phyloP scores from a whole-genome alignment of 345 rosid genomes.

The Cochlearia excelsa region DNA sequence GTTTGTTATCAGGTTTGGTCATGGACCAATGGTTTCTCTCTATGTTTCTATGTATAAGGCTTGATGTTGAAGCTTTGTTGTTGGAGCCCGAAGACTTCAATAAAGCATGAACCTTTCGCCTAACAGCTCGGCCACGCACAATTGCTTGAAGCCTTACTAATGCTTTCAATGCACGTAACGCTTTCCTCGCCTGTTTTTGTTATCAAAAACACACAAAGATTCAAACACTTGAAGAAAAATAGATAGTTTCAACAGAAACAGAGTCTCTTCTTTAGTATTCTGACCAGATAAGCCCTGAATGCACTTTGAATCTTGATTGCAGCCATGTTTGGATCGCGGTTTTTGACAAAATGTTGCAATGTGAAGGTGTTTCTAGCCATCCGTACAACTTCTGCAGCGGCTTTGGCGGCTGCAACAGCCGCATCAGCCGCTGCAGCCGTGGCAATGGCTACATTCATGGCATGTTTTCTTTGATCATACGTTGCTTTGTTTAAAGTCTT shows the following conservation, averaged over 20 bases:
- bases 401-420: conserved; percentile 80
- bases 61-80: conserved; percentile 30
- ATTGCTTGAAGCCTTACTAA: conserved; percentile 86
- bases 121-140: conserved; percentile 67
- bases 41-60: conserved; percentile 2
- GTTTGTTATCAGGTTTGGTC: conserved; percentile 38
- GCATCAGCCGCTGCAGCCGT: conserved; percentile 93
- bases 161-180: conserved; percentile 77
- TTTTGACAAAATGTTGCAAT: conserved; percentile 31
- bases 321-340: conserved; percentile 40
- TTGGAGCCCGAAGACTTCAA: conserved; percentile 37
- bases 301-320: conserved; percentile 75
- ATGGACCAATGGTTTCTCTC: conserved; percentile 28
- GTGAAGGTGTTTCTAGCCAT: conserved; percentile 47
- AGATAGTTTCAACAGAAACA: not conserved
- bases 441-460: conserved; percentile 76
- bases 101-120: conserved; percentile 39
- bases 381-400: conserved; percentile 86
- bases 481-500: conserved; percentile 52
- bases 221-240: conserved; percentile 14
- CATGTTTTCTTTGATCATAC: conserved; percentile 74
- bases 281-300: conserved; percentile 79
- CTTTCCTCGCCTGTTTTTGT: conserved; percentile 77
- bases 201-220: conserved; percentile 9
- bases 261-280: conserved; percentile 10